phyloP scores from a whole-genome alignment of 257 asterid genomes.

The Solanum chiquidenum region DNA sequence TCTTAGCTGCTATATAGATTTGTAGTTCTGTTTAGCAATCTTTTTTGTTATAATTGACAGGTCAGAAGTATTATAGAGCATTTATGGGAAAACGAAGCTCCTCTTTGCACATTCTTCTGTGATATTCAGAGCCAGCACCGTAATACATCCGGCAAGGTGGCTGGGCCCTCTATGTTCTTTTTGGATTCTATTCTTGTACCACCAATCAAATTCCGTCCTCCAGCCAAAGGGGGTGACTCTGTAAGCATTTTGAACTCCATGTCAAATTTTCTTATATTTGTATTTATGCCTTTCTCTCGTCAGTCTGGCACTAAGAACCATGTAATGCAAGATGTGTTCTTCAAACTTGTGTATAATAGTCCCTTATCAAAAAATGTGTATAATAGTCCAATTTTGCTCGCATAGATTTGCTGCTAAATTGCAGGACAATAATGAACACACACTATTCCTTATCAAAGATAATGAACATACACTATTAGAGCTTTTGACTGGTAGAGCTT shows the following conservation, averaged over 20 bases:
- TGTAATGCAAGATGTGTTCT: neutral
- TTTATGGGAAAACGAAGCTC: slow-evolving; percentile 85
- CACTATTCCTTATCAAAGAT: neutral
- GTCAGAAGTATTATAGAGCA: slow-evolving; percentile 53
- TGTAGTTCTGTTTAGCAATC: neutral
- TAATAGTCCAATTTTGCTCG: neutral
- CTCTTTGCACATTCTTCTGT: slow-evolving; percentile 58
- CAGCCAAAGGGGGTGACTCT: slow-evolving; percentile 74
- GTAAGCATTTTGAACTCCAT: slow-evolving; percentile 40
- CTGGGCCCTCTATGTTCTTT: slow-evolving; percentile 66
- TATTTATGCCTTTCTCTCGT: neutral
- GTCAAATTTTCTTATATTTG: neutral
- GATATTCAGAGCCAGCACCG: slow-evolving; percentile 52
- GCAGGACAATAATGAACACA: neutral
- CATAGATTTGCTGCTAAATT: neutral
- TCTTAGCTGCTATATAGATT: neutral
- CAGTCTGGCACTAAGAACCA: neutral
- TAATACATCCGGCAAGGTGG: slow-evolving; percentile 17
- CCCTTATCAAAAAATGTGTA: neutral
- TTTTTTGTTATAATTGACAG: slow-evolving; percentile 32
- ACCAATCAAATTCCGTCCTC: slow-evolving; percentile 84
- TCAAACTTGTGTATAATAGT: neutral
- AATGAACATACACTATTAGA: neutral
- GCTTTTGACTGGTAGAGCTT: neutral
- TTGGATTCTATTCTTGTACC: slow-evolving; percentile 65